Base-by-base conservation (phyloP, 768 basidiomycete genomes). In the Suillus subaureus region DNA sequence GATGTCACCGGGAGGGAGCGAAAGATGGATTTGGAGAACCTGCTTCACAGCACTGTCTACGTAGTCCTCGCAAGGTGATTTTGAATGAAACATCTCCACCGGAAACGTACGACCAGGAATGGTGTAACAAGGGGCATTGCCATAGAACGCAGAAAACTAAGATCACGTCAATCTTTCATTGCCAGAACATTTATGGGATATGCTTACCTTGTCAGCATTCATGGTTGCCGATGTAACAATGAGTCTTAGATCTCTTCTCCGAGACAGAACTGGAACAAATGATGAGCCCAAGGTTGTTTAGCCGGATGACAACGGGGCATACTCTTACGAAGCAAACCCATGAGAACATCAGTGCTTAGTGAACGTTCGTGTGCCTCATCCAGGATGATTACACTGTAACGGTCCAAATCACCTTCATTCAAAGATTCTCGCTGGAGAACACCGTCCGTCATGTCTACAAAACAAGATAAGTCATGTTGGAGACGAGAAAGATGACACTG, bases 181-280 rank as follows among this genome's bases (percentile, higher is more conserved):
- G 8, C 28, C 63, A 68, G 33, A 67, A 33, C 9, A 64, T 1
- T 3, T 12, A n/a, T 12, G 3, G 58, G 31, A 5, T 7, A 4
- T 15, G 31, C 80, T 61, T 69, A 93, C 96, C 89, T 99, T 99
- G 58, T 97, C 96, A 1, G 97, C 93, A 74, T 99, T 99, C 97
- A 99, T 99, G 4, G 97, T 99, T 3, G 97, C 97, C 9, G 97
- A 99, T 1, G 97, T 99, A 45, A 99, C 96, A 69, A 99, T 95
- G 51, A 99, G 87, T 77, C 95, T 99, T 51, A 99, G 81, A 75
- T 99, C 97, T 64, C 96, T 83, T 66, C 97, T 83, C 4, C 97
- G 87, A 2, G 96, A 95, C 28, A 99, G 80, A 71, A 96, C 89
- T 93, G 66, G 35, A 8, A 6, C 40, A 1, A 33, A 56, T 58